Base-by-base conservation (phyloP, 805 yeast genomes). In the Zygoascus tannicola region DNA sequence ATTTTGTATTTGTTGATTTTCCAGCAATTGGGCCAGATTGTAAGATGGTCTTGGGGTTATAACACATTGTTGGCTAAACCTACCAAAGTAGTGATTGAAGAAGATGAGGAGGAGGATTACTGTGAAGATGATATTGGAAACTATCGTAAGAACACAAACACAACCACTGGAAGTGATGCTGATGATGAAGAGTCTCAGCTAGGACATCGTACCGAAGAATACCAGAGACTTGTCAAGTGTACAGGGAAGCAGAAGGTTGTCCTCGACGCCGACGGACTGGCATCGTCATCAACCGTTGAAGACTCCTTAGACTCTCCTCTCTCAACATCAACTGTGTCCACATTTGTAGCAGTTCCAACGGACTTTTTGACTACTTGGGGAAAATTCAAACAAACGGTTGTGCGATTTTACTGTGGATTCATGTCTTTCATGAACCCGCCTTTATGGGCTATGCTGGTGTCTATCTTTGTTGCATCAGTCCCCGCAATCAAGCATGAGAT, bases 21-120 rank as follows among this genome's bases (percentile, higher is more conserved):
- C 62, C 82, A 78, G 64, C 84, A 78, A 58, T 66, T 78, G 51
- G 83, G 83, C 35, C 84, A 78, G 62, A 67, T 78, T 50, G 63
- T 78, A 44, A 66, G 84, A 35, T 78, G 84, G 84, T 74, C 81
- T 3, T 78, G 83, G 82, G 84, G 84, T n/a, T 77, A 72, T 61
- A 75, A 78, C 55, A 75, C 72, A 7, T 63, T 78, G 44, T 63
- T 78, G 44, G 67, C 79, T 23, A 73, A 70, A 50, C 62, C 56
- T 8, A 21, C 32, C 20, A 30, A 38, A 56, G 43, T 36, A n/a
- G 15, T 43, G 12, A 22, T 16, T 3, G 44, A 38, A 2, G 50
- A 41, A 22, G 46, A n/a, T 19, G 41, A 16, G 10, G 39, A 35
- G 5, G n/a, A n/a, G n/a, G n/a, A n/a, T n/a, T n/a, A 22, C 21